These are phyloP conservation scores for Aciculosporium take DNA, from an alignment of 2,329 filamentous ascomycete genomes.

Conservation along the genomic window DNA sequence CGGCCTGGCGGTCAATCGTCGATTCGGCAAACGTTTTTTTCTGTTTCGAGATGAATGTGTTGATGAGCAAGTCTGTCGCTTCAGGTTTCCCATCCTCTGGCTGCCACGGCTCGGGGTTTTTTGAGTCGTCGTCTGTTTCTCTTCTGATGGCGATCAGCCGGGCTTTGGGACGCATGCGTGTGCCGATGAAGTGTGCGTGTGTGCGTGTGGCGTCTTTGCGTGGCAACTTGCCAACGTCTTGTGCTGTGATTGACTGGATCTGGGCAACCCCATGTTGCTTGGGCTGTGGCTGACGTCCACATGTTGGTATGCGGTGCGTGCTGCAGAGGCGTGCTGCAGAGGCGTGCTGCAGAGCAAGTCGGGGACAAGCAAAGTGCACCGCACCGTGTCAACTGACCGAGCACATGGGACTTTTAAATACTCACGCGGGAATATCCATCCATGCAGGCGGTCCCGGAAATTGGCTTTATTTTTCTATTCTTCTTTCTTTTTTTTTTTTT, in stretches of 20 bases:
- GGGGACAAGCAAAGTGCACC: too few species aligned
- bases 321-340: too few species aligned
- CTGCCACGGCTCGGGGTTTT: background rate
- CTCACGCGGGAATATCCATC: too few species aligned
- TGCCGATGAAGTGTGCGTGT: background rate
- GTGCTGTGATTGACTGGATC: background rate
- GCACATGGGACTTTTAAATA: too few species aligned
- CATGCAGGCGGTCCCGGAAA: too few species aligned
- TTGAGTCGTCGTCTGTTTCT: background rate
- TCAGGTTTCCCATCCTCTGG: too few species aligned
- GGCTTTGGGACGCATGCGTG: background rate
- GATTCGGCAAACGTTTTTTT: background rate
- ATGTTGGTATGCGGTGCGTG: too few species aligned
- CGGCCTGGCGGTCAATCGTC: slow-evolving; percentile 5
- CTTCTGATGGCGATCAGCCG: background rate
- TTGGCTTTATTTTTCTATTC: too few species aligned
- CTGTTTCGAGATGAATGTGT: background rate
- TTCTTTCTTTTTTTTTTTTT: too few species aligned
- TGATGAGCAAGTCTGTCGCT: too few species aligned
- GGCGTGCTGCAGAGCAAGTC: too few species aligned
- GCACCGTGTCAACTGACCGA: too few species aligned
- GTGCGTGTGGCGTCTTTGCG: background rate
- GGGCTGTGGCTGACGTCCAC: background rate
- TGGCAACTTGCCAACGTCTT: background rate
- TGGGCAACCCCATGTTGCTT: background rate